Percentiles rank a stretch among this genome's conserved stretches.
Evolutionary conservation across 1,284 basidiomycete species (phyloP).

Genomic region (Singerocomus rubriflavus): DNA sequence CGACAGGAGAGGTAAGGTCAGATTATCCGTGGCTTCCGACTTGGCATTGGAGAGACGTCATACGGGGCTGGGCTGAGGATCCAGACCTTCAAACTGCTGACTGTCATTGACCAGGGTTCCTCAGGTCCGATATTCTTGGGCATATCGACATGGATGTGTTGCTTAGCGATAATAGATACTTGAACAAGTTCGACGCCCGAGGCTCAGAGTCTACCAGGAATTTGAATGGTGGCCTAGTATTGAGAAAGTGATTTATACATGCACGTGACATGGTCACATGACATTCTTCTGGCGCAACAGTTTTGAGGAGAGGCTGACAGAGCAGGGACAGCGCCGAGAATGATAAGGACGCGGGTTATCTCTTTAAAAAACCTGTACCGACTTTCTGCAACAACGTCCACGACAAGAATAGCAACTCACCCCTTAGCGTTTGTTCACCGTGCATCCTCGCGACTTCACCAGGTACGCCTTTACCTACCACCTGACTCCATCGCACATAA

Average conservation of each 20-base stretch:
- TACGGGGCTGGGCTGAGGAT: no score
- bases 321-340: conserved; percentile 7
- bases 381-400: conserved; percentile 4
- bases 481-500: conserved; percentile 11
- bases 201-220: no score
- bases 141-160: not conserved
- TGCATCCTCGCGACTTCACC: conserved; percentile 27
- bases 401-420: conserved; percentile 14
- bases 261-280: conserved; percentile 22
- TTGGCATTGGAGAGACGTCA: no score
- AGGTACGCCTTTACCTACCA: conserved; percentile 23
- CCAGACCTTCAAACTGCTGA: not conserved
- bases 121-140: not conserved
- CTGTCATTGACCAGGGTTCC: not conserved
- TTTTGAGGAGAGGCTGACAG: conserved; percentile 14
- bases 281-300: not conserved
- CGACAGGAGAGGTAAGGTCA: no score
- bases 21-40: no score
- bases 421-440: conserved; percentile 5
- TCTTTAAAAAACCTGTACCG: conserved; percentile 9
- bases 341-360: conserved; percentile 9
- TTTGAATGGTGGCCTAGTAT: no score
- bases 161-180: not conserved
- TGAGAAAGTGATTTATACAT: no score
- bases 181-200: not conserved